Conservation (phyloP, 441 rosid genomes). For the Omphalea diandra region DNA sequence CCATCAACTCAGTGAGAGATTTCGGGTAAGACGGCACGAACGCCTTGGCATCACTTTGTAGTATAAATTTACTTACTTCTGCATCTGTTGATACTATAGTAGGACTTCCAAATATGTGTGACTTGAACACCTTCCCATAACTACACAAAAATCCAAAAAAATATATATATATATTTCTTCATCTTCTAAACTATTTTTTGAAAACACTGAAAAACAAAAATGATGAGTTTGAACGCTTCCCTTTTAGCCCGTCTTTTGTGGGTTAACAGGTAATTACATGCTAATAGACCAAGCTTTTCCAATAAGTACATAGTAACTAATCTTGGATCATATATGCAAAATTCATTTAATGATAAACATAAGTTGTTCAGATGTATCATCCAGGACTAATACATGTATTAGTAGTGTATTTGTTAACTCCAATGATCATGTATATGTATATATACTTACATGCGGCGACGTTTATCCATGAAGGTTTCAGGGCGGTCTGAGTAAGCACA, state of each 20-base stretch:
- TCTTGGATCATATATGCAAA: background rate
- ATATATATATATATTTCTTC: background rate
- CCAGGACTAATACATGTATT: background rate
- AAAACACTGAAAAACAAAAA: background rate
- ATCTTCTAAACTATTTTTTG: background rate
- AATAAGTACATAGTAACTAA: background rate
- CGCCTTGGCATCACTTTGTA: constrained; percentile 75
- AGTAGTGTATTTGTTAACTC: too few relatives aligned
- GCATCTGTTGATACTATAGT: constrained; percentile 92
- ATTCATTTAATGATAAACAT: too few relatives aligned
- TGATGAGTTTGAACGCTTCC: background rate
- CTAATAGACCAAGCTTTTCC: background rate
- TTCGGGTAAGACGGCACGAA: constrained; percentile 93
- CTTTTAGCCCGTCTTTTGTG: background rate
- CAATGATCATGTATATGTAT: background rate
- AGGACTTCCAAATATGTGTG: constrained; percentile 85
- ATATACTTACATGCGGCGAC: constrained; percentile 57
- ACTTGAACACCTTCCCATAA: constrained; percentile 94
- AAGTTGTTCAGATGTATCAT: constrained; percentile 2
- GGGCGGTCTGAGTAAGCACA: constrained; percentile 87
- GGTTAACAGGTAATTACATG: background rate
- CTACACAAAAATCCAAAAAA: constrained; percentile 31
- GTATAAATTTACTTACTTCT: constrained; percentile 76
- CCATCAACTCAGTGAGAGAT: constrained; percentile 93
- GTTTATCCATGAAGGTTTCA: constrained; percentile 84